Conservation (phyloP, 345 rosid species). For the Eucalyptus shirleyi region DNA sequence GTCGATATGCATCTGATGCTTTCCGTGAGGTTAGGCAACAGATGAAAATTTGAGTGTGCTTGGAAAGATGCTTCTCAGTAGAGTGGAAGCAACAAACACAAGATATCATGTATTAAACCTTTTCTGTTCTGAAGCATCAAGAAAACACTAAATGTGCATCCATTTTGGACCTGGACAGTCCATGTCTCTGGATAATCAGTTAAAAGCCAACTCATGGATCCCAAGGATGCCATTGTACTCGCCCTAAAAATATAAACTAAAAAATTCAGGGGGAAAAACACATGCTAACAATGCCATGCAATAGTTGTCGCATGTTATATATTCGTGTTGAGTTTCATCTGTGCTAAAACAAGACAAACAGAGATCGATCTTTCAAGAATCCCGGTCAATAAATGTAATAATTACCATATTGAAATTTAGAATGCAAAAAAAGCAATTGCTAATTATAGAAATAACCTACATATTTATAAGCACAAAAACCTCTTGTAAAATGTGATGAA, state of each 20-base stretch:
- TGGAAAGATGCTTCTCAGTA: not conserved
- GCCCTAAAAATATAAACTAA: not conserved
- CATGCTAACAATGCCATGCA: not conserved
- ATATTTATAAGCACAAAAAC: not conserved
- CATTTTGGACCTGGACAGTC: not conserved
- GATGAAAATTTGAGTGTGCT: not conserved
- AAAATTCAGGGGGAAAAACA: not conserved
- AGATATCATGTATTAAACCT: not conserved
- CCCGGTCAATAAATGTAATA: not conserved
- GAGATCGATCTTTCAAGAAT: not conserved
- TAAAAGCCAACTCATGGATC: not conserved
- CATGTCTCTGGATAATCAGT: not conserved
- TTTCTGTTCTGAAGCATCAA: not conserved
- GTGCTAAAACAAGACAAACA: not conserved
- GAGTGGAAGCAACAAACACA: not conserved
- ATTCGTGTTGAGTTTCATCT: not conserved
- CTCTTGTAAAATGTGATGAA: not conserved
- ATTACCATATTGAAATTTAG: not conserved
- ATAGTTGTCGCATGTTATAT: not conserved
- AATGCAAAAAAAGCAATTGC: not conserved
- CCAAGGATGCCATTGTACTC: not conserved
- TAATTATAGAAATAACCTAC: not conserved
- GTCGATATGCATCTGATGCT: not conserved
- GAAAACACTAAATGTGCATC: not conserved
- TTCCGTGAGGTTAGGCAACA: not conserved